Evolutionary conservation across 2,329 filamentous ascomycete species (phyloP).

Genomic region (Alternaria sp.): DNA sequence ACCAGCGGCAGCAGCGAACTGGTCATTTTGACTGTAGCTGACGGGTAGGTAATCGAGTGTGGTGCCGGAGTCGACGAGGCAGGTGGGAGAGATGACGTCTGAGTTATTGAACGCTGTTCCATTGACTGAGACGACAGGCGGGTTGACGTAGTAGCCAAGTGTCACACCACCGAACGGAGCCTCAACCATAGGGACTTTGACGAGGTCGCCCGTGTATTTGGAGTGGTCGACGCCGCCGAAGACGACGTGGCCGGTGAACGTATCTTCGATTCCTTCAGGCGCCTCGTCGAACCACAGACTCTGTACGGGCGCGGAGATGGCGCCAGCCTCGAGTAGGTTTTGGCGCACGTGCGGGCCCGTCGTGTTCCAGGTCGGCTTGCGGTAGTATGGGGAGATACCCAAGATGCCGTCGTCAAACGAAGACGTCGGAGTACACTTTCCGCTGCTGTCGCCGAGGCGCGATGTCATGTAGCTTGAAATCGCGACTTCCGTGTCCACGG

Average conservation of each 20-base stretch:
- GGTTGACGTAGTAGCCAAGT: background rate
- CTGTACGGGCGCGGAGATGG: background rate
- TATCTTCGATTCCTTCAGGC: background rate
- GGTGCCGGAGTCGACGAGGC: background rate
- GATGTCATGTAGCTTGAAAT: background rate
- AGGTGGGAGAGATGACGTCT: background rate
- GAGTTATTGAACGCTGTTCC: background rate
- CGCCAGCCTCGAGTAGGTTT: background rate
- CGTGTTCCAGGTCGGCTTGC: background rate
- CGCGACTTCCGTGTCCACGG: background rate
- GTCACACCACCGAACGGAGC: background rate
- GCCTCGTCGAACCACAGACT: background rate
- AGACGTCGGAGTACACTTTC: background rate
- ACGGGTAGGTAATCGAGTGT: background rate
- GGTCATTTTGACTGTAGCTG: background rate
- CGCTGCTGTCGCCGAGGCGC: background rate
- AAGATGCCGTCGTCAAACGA: background rate
- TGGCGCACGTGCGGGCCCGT: background rate
- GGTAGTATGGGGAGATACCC: background rate
- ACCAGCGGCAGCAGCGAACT: background rate
- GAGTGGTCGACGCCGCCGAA: background rate
- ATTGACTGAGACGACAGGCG: background rate
- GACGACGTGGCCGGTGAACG: background rate
- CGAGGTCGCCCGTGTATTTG: background rate
- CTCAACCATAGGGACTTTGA: background rate